phyloP scores from a whole-genome alignment of 176 grass and related monocot genomes.

The Elaeis guineensis region DNA sequence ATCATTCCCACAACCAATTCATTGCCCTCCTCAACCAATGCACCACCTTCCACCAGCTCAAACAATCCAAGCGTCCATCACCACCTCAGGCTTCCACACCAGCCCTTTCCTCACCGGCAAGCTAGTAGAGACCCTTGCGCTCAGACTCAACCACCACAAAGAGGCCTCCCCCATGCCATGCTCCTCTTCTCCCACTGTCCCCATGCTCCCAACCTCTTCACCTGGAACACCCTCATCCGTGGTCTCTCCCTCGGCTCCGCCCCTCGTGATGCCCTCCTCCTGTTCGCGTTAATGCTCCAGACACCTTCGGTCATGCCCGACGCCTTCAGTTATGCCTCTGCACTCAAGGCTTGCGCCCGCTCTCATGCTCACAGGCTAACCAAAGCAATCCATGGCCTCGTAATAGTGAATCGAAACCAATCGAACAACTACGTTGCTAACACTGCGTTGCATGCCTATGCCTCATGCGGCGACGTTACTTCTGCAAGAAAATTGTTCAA shows the following conservation, averaged over 20 bases:
- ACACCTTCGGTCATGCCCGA: too few species aligned
- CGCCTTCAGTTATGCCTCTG: too few species aligned
- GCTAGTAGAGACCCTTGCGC: neutral
- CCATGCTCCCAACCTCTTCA: slow-evolving; percentile 6
- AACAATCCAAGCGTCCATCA: slow-evolving; percentile 13
- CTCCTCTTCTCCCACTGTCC: slow-evolving; percentile 1
- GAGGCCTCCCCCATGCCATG: slow-evolving; percentile 1
- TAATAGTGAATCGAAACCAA: neutral
- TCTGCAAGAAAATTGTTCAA: neutral
- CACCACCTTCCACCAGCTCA: neutral
- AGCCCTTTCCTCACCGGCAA: slow-evolving; percentile 7
- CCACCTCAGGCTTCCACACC: slow-evolving; percentile 1
- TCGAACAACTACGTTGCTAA: neutral
- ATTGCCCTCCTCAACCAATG: too few species aligned
- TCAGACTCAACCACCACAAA: neutral
- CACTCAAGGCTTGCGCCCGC: neutral
- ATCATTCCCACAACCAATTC: too few species aligned
- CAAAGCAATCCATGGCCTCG: slow-evolving; percentile 3
- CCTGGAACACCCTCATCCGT: slow-evolving; percentile 13
- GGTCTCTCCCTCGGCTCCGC: neutral
- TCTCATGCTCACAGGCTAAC: neutral
- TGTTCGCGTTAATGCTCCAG: too few species aligned
- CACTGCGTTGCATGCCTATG: slow-evolving; percentile 7
- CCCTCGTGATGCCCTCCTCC: slow-evolving; percentile 6
- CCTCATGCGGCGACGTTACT: neutral